These are phyloP conservation scores for Malassezia arunalokei DNA, from an alignment of 1,284 basidiomycete species.

Conservation along the genomic window DNA sequence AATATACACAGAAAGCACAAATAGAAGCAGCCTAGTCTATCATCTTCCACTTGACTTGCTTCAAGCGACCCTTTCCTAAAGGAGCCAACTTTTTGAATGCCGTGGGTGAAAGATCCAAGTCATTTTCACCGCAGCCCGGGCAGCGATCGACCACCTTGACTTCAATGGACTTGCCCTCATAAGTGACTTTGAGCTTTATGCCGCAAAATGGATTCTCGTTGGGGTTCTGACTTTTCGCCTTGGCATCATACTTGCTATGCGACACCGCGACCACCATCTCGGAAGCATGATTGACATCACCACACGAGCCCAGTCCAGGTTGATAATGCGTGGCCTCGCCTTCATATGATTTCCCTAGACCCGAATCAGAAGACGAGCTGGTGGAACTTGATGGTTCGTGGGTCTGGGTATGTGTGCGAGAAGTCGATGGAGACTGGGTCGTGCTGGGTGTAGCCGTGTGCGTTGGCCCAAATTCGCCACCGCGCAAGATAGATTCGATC, in stretches of 20 bases:
- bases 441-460: neutral
- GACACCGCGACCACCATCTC: conserved; percentile 41
- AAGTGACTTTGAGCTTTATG: conserved; percentile 31
- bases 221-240: conserved; percentile 27
- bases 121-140: conserved; percentile 22
- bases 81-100: conserved; percentile 28
- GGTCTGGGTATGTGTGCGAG: neutral
- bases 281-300: conserved; percentile 21
- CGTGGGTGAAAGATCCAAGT: conserved; percentile 29
- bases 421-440: neutral
- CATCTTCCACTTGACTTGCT: conserved; percentile 25
- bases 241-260: conserved; percentile 23
- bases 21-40: neutral
- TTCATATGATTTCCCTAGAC: neutral
- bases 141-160: conserved; percentile 36
- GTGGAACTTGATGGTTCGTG: neutral
- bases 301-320: conserved; percentile 37
- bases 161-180: conserved; percentile 30
- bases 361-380: neutral
- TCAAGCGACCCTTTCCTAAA: conserved; percentile 21
- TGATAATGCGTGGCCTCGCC: conserved; percentile 39
- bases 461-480: neutral
- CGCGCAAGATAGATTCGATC: neutral
- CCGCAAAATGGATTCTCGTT: conserved; percentile 36
- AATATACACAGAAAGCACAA: neutral